phyloP scores from a whole-genome alignment of 257 asterid genomes.

The Nyctanthes arbortristis region DNA sequence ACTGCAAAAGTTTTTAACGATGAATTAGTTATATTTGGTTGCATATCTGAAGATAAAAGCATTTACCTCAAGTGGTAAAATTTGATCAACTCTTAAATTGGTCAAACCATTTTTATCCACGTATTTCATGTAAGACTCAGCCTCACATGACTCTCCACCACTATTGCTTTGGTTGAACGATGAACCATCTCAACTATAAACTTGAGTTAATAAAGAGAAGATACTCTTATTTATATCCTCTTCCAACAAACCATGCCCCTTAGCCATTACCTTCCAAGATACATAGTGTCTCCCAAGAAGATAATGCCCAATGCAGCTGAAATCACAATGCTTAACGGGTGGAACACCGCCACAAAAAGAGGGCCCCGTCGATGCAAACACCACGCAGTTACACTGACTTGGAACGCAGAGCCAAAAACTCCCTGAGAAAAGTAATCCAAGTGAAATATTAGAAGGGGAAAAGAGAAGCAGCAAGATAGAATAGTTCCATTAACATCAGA shows the following conservation, averaged over 20 bases:
- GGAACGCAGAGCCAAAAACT: conserved; percentile 82
- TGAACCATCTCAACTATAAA: not conserved
- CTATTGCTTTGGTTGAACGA: not conserved
- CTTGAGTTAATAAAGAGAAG: too few relatives aligned
- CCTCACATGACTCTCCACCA: too few relatives aligned
- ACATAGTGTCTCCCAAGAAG: conserved; percentile 61
- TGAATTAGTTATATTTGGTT: not conserved
- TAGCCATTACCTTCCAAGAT: conserved; percentile 93
- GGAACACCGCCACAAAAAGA: conserved; percentile 80
- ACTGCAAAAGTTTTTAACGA: conserved; percentile 39
- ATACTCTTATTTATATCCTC: not conserved
- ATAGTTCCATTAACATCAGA: not conserved
- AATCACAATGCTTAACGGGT: conserved; percentile 76
- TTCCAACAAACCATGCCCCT: conserved; percentile 5
- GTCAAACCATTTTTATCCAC: too few relatives aligned
- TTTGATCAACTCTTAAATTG: too few relatives aligned
- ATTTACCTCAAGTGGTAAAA: too few relatives aligned
- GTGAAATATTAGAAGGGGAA: not conserved
- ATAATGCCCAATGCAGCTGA: conserved; percentile 60
- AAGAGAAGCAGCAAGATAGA: not conserved
- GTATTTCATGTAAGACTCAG: too few relatives aligned
- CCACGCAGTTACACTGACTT: conserved; percentile 72
- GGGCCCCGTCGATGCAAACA: conserved; percentile 77
- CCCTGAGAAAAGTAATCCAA: conserved; percentile 42
- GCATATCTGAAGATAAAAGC: too few relatives aligned